phyloP scores from a whole-genome alignment of 169 alveolate species.

The Plasmodium sp. region DNA sequence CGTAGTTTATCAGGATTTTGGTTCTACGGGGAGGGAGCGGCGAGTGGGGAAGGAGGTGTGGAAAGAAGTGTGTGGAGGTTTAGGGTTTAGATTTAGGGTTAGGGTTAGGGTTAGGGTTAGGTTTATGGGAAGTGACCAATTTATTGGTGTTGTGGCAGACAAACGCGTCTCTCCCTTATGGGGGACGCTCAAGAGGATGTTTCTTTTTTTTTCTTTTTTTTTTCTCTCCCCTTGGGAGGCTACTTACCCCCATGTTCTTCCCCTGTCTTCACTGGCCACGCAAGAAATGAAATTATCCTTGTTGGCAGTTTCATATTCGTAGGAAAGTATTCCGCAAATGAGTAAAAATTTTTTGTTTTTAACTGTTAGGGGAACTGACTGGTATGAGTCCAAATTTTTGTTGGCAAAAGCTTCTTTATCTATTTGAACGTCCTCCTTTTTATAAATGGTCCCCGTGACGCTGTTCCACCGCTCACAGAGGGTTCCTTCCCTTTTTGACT shows the following conservation, averaged over 20 bases:
- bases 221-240: neutral
- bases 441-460: neutral
- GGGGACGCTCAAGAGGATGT: no score
- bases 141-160: neutral
- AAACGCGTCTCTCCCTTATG: neutral
- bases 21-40: neutral
- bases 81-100: no score
- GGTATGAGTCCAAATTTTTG: neutral
- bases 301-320: neutral
- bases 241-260: conserved; percentile 3
- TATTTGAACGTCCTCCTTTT: neutral
- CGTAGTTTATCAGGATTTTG: neutral
- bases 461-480: neutral
- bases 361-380: neutral
- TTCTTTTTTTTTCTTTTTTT: neutral
- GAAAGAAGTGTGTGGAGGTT: neutral
- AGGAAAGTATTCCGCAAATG: neutral
- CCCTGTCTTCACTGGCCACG: conserved; percentile 23
- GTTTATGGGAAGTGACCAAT: no score
- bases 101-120: no score
- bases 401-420: neutral
- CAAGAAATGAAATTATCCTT: neutral
- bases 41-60: neutral
- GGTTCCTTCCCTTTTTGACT: neutral
- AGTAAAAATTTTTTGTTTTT: neutral